Conservation (phyloP, 768 basidiomycete species). For the Trametes cubensis region DNA sequence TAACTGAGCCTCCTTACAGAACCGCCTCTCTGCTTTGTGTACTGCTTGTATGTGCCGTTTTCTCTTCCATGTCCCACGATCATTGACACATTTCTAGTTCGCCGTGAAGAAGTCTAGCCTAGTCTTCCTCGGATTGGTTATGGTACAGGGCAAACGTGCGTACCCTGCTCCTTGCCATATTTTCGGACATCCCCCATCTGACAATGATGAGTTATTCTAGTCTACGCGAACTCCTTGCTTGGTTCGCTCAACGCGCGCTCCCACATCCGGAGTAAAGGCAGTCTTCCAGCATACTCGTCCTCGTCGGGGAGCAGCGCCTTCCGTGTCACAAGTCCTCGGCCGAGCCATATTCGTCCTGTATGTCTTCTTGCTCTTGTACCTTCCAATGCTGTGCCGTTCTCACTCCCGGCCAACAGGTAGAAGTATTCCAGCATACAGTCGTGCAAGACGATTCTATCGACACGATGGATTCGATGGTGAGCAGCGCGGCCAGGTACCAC, state of each 20-base stretch:
- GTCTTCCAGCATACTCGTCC: background rate
- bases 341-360: background rate
- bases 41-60: slow-evolving; percentile 5
- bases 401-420: background rate
- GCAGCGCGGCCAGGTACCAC: background rate
- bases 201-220: background rate
- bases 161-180: background rate
- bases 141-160: slow-evolving; percentile 22
- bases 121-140: slow-evolving; percentile 22
- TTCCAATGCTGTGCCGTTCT: background rate
- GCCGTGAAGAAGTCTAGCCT: slow-evolving; percentile 19
- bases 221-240: slow-evolving; percentile 21
- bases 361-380: background rate
- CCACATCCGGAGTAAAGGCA: slow-evolving; percentile 16
- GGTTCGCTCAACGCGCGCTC: slow-evolving; percentile 23
- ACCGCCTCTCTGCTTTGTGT: slow-evolving; percentile 18
- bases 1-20: background rate
- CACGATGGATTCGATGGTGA: background rate
- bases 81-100: background rate
- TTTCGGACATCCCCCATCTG: background rate
- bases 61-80: background rate
- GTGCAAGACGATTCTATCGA: background rate
- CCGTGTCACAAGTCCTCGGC: background rate
- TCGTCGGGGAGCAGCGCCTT: background rate
- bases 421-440: slow-evolving; percentile 4